Evolutionary conservation across 1,284 basidiomycete genomes (phyloP).

Genomic region (Moesziomyces parantarcticus): DNA sequence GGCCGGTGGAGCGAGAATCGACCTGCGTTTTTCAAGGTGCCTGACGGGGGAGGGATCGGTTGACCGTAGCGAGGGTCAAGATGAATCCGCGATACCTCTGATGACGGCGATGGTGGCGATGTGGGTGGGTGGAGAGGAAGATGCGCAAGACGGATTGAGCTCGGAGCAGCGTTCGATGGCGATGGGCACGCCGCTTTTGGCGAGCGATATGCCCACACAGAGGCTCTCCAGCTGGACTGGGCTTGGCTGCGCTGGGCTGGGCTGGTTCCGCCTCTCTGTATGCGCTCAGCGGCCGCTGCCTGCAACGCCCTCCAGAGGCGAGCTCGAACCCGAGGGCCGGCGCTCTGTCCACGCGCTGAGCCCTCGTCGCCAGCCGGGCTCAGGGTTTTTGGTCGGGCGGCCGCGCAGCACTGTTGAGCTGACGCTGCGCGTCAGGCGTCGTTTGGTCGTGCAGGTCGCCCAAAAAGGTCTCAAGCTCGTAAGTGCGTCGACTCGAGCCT

Average conservation of each 20-base stretch:
- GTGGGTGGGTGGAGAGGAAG: neutral
- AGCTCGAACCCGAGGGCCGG: too few relatives aligned
- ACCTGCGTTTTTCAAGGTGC: neutral
- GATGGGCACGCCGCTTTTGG: constrained; percentile 4
- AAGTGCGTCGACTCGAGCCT: too few relatives aligned
- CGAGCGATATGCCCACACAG: neutral
- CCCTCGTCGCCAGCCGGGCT: too few relatives aligned
- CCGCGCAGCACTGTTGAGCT: neutral
- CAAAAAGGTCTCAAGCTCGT: too few relatives aligned
- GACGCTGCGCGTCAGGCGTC: neutral
- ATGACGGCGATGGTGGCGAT: constrained; percentile 10
- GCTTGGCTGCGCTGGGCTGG: neutral
- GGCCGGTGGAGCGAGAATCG: neutral
- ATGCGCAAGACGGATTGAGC: neutral
- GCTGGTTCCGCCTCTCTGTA: neutral
- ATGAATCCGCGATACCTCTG: constrained; percentile 5
- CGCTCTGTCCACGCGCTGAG: neutral
- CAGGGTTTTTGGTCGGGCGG: neutral
- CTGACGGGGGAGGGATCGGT: constrained; percentile 4
- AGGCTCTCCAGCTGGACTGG: neutral
- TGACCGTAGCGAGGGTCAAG: constrained; percentile 27
- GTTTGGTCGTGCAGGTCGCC: too few relatives aligned
- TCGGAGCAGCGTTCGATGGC: constrained; percentile 1
- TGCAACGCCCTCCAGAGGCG: too few relatives aligned
- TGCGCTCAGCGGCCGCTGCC: too few relatives aligned